Evolutionary conservation across 164 flowering plant genomes (phyloP), one percentile per base, ranked within the genome.

Genomic region (Aristolochia contorta): DNA sequence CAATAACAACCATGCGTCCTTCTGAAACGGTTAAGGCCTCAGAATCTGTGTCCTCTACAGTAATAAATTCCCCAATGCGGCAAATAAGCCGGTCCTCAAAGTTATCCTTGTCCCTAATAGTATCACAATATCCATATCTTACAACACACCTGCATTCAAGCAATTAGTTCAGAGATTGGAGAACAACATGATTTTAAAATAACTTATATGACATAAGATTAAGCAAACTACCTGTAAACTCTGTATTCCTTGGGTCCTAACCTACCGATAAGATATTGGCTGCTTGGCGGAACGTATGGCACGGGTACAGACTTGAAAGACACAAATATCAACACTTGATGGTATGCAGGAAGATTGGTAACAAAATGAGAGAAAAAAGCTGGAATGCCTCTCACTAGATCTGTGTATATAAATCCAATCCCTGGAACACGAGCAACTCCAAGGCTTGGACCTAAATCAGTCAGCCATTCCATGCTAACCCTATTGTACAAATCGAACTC

Each of bases 331-430:
- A 89, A 71, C 15, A 86, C 79, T 67, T 79, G 77, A 62, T 89
- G 96, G 58, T 71, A 85, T 19, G 96, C 88, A 57, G 96, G 92
- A 37, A 88, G 78, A 62, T 85, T 82, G 0, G 89, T 79, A 57
- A 88, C 69, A 66, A 88, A 85, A 67, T 88, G 91, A 48, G 84
- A 71, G 71, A 88, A 88, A 71, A 84, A 76, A 20, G 86, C 78
- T 6, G 96, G 92, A 30, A 86, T 72, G 61, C 92, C 92, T 12
- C 78, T 62, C 9, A 69, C 79, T 45, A 89, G 60, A 61, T 86
- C 82, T 5, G 90, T 72, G 74, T 84, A 79, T 55, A 89, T 77
- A 63, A 86, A 74, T 47, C 92, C 96, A 51, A 89, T 86, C 20
- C 92, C 92, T 9, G 87, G 85, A 0, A 86, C 82, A 62, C 92